Conservation (phyloP, 1,284 basidiomycete species). For the Leccinum pallidistipes region DNA sequence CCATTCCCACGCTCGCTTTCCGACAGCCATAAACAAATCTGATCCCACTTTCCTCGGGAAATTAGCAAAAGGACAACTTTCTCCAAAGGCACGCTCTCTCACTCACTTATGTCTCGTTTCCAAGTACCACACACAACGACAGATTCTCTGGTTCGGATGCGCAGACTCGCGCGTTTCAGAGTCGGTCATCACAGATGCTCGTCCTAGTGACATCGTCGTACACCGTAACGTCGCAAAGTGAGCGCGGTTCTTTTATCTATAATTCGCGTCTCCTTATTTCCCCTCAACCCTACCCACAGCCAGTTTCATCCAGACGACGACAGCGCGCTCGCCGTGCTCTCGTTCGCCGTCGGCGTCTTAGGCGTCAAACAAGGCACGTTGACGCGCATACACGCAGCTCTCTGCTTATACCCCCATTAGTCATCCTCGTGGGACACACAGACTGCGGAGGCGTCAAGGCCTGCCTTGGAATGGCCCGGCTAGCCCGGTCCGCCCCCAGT, state of each 20-base stretch:
- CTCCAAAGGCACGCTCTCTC: conserved; percentile 56
- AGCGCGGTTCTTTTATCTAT: conserved; percentile 16
- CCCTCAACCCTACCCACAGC: conserved; percentile 38
- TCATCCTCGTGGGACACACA: conserved; percentile 81
- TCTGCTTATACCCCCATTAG: conserved; percentile 35
- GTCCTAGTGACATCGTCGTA: conserved; percentile 55
- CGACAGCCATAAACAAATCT: too few species aligned
- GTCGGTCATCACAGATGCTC: too few species aligned
- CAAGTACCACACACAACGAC: background rate
- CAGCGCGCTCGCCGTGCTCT: conserved; percentile 76
- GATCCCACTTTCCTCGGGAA: too few species aligned
- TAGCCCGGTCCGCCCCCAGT: conserved; percentile 8
- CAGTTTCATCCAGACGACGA: conserved; percentile 82
- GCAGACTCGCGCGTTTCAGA: too few species aligned
- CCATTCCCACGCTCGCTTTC: too few species aligned
- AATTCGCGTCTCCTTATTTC: background rate
- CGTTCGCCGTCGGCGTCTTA: conserved; percentile 78
- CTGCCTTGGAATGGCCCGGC: conserved; percentile 38
- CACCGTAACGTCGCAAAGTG: conserved; percentile 69
- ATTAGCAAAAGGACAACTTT: conserved; percentile 51
- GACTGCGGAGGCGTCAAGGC: conserved; percentile 79
- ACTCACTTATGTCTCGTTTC: background rate
- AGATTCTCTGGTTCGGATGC: too few species aligned
- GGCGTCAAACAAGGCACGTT: conserved; percentile 79
- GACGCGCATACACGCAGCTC: background rate